These are phyloP conservation scores for Candida tibetensis DNA, from an alignment of 805 yeast genomes.

Conservation along the genomic window DNA sequence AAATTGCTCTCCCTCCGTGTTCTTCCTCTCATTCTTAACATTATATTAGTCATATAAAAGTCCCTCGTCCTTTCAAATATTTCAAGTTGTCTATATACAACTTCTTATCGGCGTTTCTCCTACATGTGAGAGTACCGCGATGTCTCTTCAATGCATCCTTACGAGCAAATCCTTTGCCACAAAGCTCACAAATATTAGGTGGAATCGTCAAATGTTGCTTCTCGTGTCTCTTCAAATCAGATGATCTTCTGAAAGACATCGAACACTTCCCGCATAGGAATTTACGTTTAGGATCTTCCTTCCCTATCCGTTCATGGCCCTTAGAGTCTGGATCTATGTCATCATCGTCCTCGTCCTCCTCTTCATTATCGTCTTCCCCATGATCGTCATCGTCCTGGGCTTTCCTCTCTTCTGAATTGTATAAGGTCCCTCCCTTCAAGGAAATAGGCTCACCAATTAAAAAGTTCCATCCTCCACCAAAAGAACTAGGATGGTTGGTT, in stretches of 20 bases:
- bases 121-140: slow-evolving; percentile 70
- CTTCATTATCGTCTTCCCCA: slow-evolving; percentile 6
- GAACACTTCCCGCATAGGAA: slow-evolving; percentile 60
- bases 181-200: slow-evolving; percentile 70
- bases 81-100: slow-evolving; percentile 34
- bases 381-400: slow-evolving; percentile 7
- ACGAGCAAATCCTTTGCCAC: slow-evolving; percentile 82
- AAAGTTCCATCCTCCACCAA: slow-evolving; percentile 34
- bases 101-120: slow-evolving; percentile 60
- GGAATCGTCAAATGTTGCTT: slow-evolving; percentile 69
- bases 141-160: slow-evolving; percentile 81
- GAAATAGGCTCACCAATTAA: slow-evolving; percentile 24
- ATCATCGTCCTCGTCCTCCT: slow-evolving; percentile 8
- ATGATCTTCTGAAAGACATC: slow-evolving; percentile 61
- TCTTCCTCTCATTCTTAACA: too few species aligned
- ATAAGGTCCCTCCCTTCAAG: slow-evolving; percentile 10
- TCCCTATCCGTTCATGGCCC: slow-evolving; percentile 2
- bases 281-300: slow-evolving; percentile 27
- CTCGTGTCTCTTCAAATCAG: slow-evolving; percentile 72
- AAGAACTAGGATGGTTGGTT: slow-evolving; percentile 14
- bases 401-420: slow-evolving; percentile 4
- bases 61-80: too few species aligned
- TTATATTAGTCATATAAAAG: too few species aligned
- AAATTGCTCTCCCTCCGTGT: too few species aligned
- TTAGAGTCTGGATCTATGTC: slow-evolving; percentile 5